phyloP scores from a whole-genome alignment of 257 asterid species.

The Solanum medicagineum region DNA sequence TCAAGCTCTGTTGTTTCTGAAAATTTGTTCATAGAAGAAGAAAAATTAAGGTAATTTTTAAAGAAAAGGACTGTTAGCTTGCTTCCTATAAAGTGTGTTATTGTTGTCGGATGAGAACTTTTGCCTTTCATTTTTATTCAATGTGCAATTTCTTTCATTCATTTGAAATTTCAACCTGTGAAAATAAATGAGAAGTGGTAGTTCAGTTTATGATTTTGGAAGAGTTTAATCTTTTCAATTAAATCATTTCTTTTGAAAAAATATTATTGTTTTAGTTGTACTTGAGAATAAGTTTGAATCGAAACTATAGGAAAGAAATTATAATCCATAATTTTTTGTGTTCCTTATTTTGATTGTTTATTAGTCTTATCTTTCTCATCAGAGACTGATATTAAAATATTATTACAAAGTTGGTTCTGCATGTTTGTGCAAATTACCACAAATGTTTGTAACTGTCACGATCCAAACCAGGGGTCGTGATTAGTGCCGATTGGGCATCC shows the following conservation, averaged over 20 bases:
- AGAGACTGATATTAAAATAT: not conserved
- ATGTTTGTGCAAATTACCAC: not conserved
- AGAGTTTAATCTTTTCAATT: not conserved
- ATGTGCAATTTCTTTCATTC: not conserved
- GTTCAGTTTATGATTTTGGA: not conserved
- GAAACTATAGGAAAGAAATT: not conserved
- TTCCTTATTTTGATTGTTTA: not conserved
- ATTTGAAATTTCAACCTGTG: not conserved
- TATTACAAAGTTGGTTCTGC: not conserved
- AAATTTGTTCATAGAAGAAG: not conserved
- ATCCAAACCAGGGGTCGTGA: too few relatives aligned
- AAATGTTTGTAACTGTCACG: not conserved
- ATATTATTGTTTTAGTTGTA: not conserved
- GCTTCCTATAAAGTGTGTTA: not conserved
- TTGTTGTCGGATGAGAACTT: not conserved
- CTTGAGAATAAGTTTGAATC: not conserved
- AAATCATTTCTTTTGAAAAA: too few relatives aligned
- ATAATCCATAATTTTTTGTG: not conserved
- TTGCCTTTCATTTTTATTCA: not conserved
- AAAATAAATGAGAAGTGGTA: not conserved
- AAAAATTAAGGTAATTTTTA: not conserved
- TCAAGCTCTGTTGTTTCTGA: not conserved
- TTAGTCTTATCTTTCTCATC: not conserved
- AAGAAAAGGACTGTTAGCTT: not conserved
- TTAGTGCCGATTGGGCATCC: too few relatives aligned